Base-by-base conservation (phyloP, 2,329 filamentous ascomycete genomes). In the Aspergillus tanneri region DNA sequence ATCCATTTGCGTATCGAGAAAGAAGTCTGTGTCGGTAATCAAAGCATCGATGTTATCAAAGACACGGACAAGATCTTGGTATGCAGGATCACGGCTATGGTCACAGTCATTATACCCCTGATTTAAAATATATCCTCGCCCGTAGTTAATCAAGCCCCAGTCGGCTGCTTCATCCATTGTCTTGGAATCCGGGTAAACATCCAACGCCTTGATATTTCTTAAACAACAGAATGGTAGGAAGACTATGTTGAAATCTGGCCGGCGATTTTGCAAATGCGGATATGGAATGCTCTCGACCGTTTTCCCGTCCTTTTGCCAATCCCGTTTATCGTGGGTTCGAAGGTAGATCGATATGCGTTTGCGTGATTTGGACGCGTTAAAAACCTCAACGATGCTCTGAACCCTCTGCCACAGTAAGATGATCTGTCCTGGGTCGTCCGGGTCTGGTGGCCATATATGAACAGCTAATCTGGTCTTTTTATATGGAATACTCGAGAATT, bases 181-280 rank as follows among this genome's bases (percentile, higher is more conserved):
- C 5, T 7, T 21, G 11, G 30, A 24, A 18, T 10, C 6, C 18
- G n/a, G 8, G 25, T 7, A 18, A 7, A 16, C 28, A 5, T 35
- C 11, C 18, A 34, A 8, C n/a, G 24, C 25, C 1, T n/a, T 3
- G 8, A 36, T 22, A 5, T 30, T 14, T 4, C 3, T 27, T 8
- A 44, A 14, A 12, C 41, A 22, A 36, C 41, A 27, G 21, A 44
- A 19, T 7, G 41, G 30, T n/a, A 44, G 19, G 19, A 44, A 44
- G 5, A 22, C 22, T 12, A 44, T 44, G n/a, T 24, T 3, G 18
- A 23, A 36, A 16, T 44, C 30, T 9, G 41, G 41, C 10, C 21
- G 41, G 6, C 19, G n/a, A 9, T 27, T n/a, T 3, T 22, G 28
- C n/a, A n/a, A n/a, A n/a, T n/a, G n/a, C 5, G 41, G 41, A 18